Base-by-base conservation (phyloP, 352 stramenopile genomes). In the Globisporangium radiosum region DNA sequence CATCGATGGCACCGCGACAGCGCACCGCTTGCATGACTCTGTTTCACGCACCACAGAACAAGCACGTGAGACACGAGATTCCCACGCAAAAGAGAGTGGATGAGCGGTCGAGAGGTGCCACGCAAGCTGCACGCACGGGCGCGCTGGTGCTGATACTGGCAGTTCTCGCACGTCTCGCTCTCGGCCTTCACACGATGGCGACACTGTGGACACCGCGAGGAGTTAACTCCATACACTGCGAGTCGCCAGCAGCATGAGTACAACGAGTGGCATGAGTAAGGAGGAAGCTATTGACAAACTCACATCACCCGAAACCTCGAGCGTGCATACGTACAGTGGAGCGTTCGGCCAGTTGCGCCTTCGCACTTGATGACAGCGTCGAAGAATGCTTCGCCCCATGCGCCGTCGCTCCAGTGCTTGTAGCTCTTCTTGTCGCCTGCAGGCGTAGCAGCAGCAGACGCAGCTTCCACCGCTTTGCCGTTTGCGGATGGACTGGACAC, bases 161-260 rank as follows among this genome's bases (percentile, higher is more conserved):
- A 89, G 58, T 69, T 76, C 13, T 59, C 60, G 54, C 76, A 89
- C 11, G 63, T 59, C 5, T 68, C 60, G 15, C 47, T 73, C 36
- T 65, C 70, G 13, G 52, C 48, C 47, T 65, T 74, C 15, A 86
- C 56, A 53, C 69, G 74, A 13, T 68, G 55, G 17, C 74, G 71
- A 56, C 79, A 89, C 47, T 68, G 66, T 48, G 62, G 64, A 47
- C 79, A 89, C 11, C 73, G 69, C 43, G 68, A 73, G 25, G 58
- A 68, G 63, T 68, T 87, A 58, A 89, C 82, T 14, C 79, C 79
- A 38, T 86, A 87, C 66, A 86, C 79, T 89, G 52, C 8, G n/a
- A 38, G 3, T 5, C 19, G 19, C 19, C 19, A 25, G 19, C 19
- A 25, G 36, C 9, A 36, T 50, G 9, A 17, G n/a, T n/a, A 56